These are phyloP conservation scores for Hemisphaericaspora lyxosophila DNA, from an alignment of 1,139 yeast genomes.

Conservation along the genomic window DNA sequence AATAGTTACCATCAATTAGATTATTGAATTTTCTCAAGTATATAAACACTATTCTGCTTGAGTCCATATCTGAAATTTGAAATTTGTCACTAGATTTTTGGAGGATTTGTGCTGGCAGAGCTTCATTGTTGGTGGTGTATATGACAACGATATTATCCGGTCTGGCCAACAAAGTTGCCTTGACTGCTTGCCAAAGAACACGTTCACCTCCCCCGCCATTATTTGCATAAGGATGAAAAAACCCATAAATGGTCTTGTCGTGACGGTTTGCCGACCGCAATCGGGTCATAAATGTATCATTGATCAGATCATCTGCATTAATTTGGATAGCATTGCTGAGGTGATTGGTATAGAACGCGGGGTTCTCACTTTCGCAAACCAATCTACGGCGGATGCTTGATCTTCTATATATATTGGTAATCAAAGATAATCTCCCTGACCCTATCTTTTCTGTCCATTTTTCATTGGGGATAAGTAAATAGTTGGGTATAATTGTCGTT, in stretches of 20 bases:
- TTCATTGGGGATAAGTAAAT: not conserved
- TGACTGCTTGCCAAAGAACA: slow-evolving; percentile 92
- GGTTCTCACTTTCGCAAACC: slow-evolving; percentile 48
- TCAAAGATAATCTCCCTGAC: not conserved
- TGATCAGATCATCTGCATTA: slow-evolving; percentile 29
- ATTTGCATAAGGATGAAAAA: slow-evolving; percentile 93
- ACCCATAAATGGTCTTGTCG: slow-evolving; percentile 62
- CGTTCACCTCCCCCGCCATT: slow-evolving; percentile 99
- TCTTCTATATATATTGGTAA: not conserved
- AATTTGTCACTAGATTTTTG: slow-evolving; percentile 62
- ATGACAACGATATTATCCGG: slow-evolving; percentile 60
- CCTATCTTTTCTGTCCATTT: not conserved
- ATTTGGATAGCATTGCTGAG: slow-evolving; percentile 40
- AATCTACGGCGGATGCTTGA: slow-evolving; percentile 46
- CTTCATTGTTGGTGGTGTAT: slow-evolving; percentile 69
- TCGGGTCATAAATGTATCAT: slow-evolving; percentile 24
- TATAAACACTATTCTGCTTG: slow-evolving; percentile 64
- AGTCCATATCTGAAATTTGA: slow-evolving; percentile 51
- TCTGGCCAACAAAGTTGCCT: slow-evolving; percentile 58
- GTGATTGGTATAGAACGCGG: slow-evolving; percentile 48
- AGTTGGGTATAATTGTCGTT: not conserved
- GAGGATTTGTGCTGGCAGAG: slow-evolving; percentile 54
- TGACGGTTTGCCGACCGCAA: slow-evolving; percentile 31
- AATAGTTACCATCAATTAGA: slow-evolving; percentile 67
- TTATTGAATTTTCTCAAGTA: slow-evolving; percentile 58